phyloP scores from a whole-genome alignment of 495 filamentous ascomycete genomes.

The Xylaria flabelliformis region DNA sequence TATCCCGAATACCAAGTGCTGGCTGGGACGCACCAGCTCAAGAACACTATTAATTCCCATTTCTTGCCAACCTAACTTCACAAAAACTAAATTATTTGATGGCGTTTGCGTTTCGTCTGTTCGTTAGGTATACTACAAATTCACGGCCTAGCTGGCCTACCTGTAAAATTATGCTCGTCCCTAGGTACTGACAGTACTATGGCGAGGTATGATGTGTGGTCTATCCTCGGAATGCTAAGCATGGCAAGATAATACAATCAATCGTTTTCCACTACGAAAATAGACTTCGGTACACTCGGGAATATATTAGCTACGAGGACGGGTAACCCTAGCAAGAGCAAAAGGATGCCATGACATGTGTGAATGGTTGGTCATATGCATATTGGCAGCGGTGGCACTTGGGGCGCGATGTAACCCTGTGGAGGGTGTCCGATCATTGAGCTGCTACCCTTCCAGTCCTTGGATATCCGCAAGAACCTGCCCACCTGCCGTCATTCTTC shows the following conservation, averaged over 20 bases:
- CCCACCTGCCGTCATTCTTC: conserved; percentile 6
- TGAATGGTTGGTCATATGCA: conserved; percentile 24
- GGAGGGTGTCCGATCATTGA: conserved; percentile 16
- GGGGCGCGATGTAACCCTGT: conserved; percentile 28
- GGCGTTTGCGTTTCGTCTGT: neutral
- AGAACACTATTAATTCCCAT: neutral
- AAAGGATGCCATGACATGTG: neutral
- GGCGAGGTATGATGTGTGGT: neutral
- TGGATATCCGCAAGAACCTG: conserved; percentile 1
- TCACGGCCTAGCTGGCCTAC: neutral
- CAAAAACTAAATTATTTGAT: neutral
- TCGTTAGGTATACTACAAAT: neutral
- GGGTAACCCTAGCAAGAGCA: conserved; percentile 16
- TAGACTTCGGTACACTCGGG: conserved; percentile 24
- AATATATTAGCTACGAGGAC: conserved; percentile 18
- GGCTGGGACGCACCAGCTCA: neutral
- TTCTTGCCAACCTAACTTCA: neutral
- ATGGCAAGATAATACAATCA: neutral
- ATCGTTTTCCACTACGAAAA: neutral
- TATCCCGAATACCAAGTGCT: neutral
- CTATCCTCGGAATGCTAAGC: neutral
- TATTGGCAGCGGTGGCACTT: conserved; percentile 22
- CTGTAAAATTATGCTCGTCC: neutral
- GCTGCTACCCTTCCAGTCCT: conserved; percentile 2
- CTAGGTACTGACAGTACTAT: neutral